Conservation (phyloP, 495 filamentous ascomycete species). For the Tuber borchii region DNA sequence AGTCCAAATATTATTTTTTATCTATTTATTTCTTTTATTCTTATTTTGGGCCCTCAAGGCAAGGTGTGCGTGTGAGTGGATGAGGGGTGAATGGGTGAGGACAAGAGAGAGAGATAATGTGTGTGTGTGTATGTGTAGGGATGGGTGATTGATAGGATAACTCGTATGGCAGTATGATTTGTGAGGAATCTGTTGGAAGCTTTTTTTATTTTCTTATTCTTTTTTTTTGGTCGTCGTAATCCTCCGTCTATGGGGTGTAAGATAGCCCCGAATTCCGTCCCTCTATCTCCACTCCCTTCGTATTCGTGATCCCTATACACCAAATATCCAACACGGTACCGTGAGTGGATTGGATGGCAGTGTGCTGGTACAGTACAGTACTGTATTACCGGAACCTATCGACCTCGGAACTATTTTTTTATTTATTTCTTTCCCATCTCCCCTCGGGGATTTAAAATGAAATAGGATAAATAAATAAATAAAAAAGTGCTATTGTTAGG, state of each 20-base stretch:
- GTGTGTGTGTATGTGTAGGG: background rate
- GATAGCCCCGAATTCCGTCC: background rate
- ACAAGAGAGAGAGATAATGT: background rate
- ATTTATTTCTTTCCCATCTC: background rate
- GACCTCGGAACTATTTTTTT: background rate
- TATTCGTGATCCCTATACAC: conserved; percentile 2
- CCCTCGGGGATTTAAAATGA: background rate
- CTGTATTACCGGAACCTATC: background rate
- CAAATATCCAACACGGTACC: background rate
- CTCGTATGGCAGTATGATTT: background rate
- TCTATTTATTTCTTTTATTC: background rate
- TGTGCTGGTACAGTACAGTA: too few relatives aligned
- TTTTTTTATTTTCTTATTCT: background rate
- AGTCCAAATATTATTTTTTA: background rate
- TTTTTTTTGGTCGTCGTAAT: background rate
- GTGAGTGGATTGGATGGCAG: background rate
- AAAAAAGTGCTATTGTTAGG: background rate
- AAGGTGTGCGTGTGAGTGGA: background rate
- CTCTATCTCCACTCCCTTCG: background rate
- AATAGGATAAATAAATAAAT: background rate
- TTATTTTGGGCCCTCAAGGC: background rate
- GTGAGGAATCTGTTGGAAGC: background rate
- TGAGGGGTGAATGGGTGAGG: background rate
- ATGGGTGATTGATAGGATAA: background rate
- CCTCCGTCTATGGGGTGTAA: background rate